A percentile compares a stretch with the other conserved stretches of the same genome.
Evolutionary conservation across 306 rosid species (phyloP).

Genomic region (Prunus salicina): DNA sequence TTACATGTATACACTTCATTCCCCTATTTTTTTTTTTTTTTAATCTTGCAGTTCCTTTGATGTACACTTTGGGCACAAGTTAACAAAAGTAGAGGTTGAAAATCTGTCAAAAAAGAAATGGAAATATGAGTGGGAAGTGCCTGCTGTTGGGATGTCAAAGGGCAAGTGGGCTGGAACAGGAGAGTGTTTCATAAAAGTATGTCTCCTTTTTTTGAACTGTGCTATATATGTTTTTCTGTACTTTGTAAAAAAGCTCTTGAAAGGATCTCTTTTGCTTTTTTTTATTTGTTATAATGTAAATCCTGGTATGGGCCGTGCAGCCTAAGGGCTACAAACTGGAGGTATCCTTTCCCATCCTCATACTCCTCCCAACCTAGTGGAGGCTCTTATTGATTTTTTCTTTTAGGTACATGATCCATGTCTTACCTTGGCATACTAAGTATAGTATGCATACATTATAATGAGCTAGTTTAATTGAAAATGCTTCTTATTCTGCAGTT

Average conservation of each 20-base stretch:
- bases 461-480: not conserved
- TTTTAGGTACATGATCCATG: not conserved
- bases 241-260: not conserved
- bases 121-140: conserved; percentile 70
- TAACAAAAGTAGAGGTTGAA: conserved; percentile 66
- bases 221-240: not conserved
- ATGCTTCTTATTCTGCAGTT: not conserved
- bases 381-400: not conserved
- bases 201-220: conserved; percentile 4
- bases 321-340: not conserved
- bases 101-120: conserved; percentile 38
- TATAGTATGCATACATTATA: not conserved
- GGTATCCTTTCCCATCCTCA: not conserved
- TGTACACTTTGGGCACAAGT: conserved; percentile 54
- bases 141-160: conserved; percentile 68
- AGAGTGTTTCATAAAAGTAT: conserved; percentile 67
- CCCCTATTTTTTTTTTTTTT: not conserved
- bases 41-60: conserved; percentile 53
- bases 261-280: not conserved
- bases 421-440: not conserved
- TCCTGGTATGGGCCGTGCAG: not conserved
- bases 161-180: conserved; percentile 89
- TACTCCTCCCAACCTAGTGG: not conserved
- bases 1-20: not conserved
- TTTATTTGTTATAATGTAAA: too few species aligned